Conservation (phyloP, 2,329 filamentous ascomycete species). For the Xylariaceae sp. region DNA sequence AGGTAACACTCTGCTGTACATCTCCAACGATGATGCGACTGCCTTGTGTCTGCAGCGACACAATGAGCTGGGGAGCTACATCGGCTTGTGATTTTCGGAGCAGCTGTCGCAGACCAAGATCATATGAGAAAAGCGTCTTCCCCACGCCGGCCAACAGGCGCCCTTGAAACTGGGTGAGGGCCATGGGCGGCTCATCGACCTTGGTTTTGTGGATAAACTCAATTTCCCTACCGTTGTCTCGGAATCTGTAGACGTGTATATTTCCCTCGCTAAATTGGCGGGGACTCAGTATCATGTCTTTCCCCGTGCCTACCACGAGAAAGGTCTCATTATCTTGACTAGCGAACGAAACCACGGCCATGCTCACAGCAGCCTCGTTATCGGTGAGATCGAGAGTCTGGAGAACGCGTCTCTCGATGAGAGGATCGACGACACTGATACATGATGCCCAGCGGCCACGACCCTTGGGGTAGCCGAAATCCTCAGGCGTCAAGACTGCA, state of each 20-base stretch:
- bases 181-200: slow-evolving; percentile 82
- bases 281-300: slow-evolving; percentile 80
- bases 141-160: slow-evolving; percentile 84
- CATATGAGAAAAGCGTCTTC: slow-evolving; percentile 79
- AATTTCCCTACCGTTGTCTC: slow-evolving; percentile 80
- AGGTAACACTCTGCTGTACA: slow-evolving; percentile 86
- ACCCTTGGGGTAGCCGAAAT: slow-evolving; percentile 86
- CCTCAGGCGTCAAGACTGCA: slow-evolving; percentile 68
- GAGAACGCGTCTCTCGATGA: slow-evolving; percentile 69
- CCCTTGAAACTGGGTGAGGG: slow-evolving; percentile 91
- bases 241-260: slow-evolving; percentile 89
- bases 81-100: slow-evolving; percentile 87
- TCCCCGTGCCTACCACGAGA: slow-evolving; percentile 90
- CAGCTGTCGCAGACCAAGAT: slow-evolving; percentile 88
- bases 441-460: slow-evolving; percentile 92
- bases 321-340: slow-evolving; percentile 88
- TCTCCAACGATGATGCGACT: slow-evolving; percentile 90
- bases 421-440: slow-evolving; percentile 85
- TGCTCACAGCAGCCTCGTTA: slow-evolving; percentile 88
- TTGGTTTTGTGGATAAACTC: slow-evolving; percentile 97
- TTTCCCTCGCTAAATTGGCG: slow-evolving; percentile 75
- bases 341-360: slow-evolving; percentile 79
- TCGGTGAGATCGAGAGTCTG: slow-evolving; percentile 79
- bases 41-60: slow-evolving; percentile 84
- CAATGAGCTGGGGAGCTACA: slow-evolving; percentile 78